These are phyloP conservation scores for Annulohypoxylon stygium DNA, from an alignment of 495 filamentous ascomycete genomes.

Conservation along the genomic window DNA sequence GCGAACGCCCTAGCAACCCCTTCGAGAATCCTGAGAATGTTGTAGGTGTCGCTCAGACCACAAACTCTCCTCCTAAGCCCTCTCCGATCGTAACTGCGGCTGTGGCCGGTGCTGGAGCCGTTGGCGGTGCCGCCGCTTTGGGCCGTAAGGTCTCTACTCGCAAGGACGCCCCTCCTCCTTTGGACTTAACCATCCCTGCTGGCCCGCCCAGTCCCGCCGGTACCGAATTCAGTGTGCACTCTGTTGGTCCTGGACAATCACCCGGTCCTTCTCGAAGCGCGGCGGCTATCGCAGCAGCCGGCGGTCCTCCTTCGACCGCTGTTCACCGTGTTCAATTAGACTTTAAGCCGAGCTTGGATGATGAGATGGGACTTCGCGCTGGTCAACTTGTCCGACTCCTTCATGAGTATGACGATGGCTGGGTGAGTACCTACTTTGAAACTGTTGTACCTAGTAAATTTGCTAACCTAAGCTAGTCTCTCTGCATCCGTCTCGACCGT, in stretches of 20 bases:
- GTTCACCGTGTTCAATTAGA: conserved; percentile 96
- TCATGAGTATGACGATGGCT: conserved; percentile 98
- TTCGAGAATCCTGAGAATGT: conserved; percentile 53
- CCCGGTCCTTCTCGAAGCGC: conserved; percentile 60
- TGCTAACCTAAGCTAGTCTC: conserved; percentile 72
- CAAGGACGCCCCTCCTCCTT: conserved; percentile 58
- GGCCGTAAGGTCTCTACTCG: conserved; percentile 61
- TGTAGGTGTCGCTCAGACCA: conserved; percentile 52
- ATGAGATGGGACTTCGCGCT: conserved; percentile 83
- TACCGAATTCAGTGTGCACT: conserved; percentile 70
- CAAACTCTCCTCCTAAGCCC: conserved; percentile 47
- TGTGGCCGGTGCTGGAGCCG: conserved; percentile 56
- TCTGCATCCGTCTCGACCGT: conserved; percentile 91
- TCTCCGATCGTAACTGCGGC: conserved; percentile 40
- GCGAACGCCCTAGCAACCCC: conserved; percentile 56
- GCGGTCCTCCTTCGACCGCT: conserved; percentile 66
- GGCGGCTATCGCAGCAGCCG: conserved; percentile 67
- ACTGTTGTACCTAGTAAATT: not conserved
- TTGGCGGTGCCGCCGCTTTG: conserved; percentile 50
- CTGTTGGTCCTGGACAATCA: conserved; percentile 62
- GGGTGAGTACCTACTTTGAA: conserved; percentile 71
- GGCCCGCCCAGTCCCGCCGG: conserved; percentile 69
- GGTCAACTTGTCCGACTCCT: conserved; percentile 89
- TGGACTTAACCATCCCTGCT: conserved; percentile 64
- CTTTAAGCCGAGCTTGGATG: conserved; percentile 91